Conservation (phyloP, 805 yeast genomes). For the Lachancea sp. region DNA sequence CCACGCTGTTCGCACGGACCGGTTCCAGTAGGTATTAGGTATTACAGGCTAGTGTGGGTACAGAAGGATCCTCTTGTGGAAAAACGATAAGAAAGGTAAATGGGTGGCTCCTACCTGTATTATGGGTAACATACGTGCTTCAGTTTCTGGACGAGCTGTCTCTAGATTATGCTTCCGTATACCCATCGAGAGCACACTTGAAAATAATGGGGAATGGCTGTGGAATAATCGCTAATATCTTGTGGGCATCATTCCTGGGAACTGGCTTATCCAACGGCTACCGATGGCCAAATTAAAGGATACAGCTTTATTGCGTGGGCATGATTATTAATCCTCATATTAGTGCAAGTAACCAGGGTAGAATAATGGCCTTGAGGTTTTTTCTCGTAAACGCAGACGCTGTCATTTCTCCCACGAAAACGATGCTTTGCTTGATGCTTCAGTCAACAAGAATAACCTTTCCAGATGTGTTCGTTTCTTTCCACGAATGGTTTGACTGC, state of each 20-base stretch:
- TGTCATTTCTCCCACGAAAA: slow-evolving; percentile 31
- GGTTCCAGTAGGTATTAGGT: slow-evolving; percentile 15
- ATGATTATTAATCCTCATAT: slow-evolving; percentile 13
- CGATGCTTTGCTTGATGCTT: slow-evolving; percentile 33
- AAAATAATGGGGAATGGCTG: slow-evolving; percentile 36
- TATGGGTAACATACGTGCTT: slow-evolving; percentile 19
- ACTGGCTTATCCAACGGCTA: slow-evolving; percentile 18
- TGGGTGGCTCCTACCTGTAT: slow-evolving; percentile 15
- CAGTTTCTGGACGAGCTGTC: slow-evolving; percentile 20
- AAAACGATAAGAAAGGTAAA: slow-evolving; percentile 21
- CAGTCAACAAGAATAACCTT: slow-evolving; percentile 28
- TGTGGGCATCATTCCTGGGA: slow-evolving; percentile 23
- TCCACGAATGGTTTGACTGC: slow-evolving; percentile 30
- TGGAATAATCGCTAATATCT: slow-evolving; percentile 37
- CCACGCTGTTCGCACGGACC: slow-evolving; percentile 16
- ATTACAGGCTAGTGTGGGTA: slow-evolving; percentile 11
- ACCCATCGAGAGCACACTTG: slow-evolving; percentile 30
- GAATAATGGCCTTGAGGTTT: slow-evolving; percentile 20
- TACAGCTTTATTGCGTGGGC: slow-evolving; percentile 16
- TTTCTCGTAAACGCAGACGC: slow-evolving; percentile 28
- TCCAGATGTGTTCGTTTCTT: slow-evolving; percentile 34
- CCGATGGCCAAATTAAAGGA: slow-evolving; percentile 27
- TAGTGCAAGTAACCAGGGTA: slow-evolving; percentile 15
- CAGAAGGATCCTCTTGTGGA: slow-evolving; percentile 14
- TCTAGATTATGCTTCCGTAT: slow-evolving; percentile 16